A percentile compares a stretch with the other conserved stretches of the same genome.
phyloP scores from a whole-genome alignment of 164 flowering plant species.

The Pachysandra terminalis region DNA sequence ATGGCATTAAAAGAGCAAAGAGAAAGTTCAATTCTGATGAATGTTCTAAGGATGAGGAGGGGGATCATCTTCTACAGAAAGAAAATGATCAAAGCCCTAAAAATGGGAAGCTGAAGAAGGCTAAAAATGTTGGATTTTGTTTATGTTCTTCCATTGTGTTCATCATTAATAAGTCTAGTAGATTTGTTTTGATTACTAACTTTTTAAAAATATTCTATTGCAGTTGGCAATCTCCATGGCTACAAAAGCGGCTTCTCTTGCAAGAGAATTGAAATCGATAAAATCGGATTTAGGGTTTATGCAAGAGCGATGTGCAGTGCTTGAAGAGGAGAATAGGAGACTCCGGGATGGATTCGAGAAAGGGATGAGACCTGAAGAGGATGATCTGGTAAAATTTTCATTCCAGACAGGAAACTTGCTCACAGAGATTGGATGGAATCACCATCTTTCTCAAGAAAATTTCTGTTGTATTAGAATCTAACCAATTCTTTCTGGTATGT shows the following conservation, averaged over 20 bases:
- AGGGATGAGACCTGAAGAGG: slow-evolving; percentile 79
- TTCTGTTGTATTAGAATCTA: no score
- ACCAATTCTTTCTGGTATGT: no score
- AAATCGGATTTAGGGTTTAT: slow-evolving; percentile 61
- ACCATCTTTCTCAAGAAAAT: no score
- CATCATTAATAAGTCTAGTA: neutral
- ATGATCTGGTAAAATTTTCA: slow-evolving; percentile 64
- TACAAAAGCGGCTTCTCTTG: slow-evolving; percentile 65
- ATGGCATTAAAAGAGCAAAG: slow-evolving; percentile 33
- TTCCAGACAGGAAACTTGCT: no score
- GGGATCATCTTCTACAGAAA: slow-evolving; percentile 15
- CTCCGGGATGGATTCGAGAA: slow-evolving; percentile 59
- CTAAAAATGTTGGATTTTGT: slow-evolving; percentile 54
- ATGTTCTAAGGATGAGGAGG: slow-evolving; percentile 27
- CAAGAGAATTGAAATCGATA: slow-evolving; percentile 71
- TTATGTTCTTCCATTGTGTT: neutral
- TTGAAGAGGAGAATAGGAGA: slow-evolving; percentile 85
- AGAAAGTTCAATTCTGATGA: slow-evolving; percentile 49
- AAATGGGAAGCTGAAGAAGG: slow-evolving; percentile 57
- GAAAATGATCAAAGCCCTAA: slow-evolving; percentile 29
- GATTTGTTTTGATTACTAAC: neutral
- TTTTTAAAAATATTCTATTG: slow-evolving; percentile 3
- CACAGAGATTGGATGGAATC: no score
- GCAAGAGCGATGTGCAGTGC: slow-evolving; percentile 69
- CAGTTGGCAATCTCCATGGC: slow-evolving; percentile 94